phyloP scores from a whole-genome alignment of 345 rosid species.

The Moringa oleifera region DNA sequence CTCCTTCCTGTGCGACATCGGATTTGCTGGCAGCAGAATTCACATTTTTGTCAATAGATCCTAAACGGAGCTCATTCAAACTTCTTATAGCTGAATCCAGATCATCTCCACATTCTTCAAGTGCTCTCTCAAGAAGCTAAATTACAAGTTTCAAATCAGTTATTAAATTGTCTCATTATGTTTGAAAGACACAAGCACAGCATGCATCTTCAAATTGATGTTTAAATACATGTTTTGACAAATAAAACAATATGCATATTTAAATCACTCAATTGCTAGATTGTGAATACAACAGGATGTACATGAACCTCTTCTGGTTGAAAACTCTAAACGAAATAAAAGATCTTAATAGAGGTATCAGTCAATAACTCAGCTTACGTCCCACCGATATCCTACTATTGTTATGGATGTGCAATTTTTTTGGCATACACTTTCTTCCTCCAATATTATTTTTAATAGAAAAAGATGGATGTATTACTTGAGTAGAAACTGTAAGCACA shows the following conservation, averaged over 20 bases:
- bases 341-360: too few relatives aligned
- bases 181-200: neutral
- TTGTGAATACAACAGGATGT: neutral
- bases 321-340: neutral
- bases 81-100: constrained; percentile 81
- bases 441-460: too few relatives aligned
- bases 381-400: too few relatives aligned
- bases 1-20: constrained; percentile 24
- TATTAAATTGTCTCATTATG: neutral
- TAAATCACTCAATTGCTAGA: too few relatives aligned
- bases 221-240: too few relatives aligned
- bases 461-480: too few relatives aligned
- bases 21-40: constrained; percentile 23
- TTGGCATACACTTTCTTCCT: too few relatives aligned
- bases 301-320: neutral
- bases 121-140: constrained; percentile 66
- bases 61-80: constrained; percentile 78
- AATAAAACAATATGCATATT: too few relatives aligned
- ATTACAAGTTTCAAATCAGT: neutral
- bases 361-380: too few relatives aligned
- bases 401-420: too few relatives aligned
- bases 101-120: constrained; percentile 84
- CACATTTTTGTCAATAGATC: constrained; percentile 37
- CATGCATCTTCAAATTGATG: neutral
- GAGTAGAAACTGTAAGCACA: too few relatives aligned